These are phyloP conservation scores for Penicillium sp. DNA, from an alignment of 2,329 filamentous ascomycete species.

Conservation along the genomic window DNA sequence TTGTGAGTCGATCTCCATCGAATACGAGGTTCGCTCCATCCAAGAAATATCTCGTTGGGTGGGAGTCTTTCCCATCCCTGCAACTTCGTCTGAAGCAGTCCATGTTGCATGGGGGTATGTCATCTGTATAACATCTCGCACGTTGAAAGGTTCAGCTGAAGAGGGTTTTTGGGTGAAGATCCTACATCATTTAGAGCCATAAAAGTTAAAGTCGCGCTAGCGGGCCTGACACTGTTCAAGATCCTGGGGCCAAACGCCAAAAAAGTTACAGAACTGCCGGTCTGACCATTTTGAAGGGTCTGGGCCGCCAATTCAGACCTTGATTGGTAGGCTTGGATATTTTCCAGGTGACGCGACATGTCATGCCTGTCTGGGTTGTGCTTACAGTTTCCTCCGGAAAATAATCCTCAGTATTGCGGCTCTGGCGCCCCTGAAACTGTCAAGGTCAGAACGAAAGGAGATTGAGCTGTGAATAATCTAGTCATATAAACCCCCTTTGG, in stretches of 20 bases:
- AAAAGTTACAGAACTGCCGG: not conserved
- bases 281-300: not conserved
- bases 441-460: too few species aligned
- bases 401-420: not conserved
- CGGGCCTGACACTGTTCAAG: not conserved
- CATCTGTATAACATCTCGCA: not conserved
- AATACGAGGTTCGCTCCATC: not conserved
- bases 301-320: not conserved
- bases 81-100: too few species aligned
- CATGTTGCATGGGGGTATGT: too few species aligned
- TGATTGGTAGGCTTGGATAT: not conserved
- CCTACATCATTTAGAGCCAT: not conserved
- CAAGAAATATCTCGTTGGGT: not conserved
- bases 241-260: not conserved
- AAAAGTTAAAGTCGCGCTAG: not conserved
- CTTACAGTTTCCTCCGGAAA: not conserved
- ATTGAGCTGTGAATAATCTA: not conserved
- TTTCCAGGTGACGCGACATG: not conserved
- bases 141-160: not conserved
- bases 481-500: not conserved
- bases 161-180: not conserved
- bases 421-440: not conserved
- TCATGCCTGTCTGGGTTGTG: not conserved
- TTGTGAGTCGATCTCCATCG: not conserved
- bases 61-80: not conserved